Evolutionary conservation across 2,329 filamentous ascomycete species (phyloP), one percentile per base, ranked within the genome.

Genomic region (Chaetomium globosum): DNA sequence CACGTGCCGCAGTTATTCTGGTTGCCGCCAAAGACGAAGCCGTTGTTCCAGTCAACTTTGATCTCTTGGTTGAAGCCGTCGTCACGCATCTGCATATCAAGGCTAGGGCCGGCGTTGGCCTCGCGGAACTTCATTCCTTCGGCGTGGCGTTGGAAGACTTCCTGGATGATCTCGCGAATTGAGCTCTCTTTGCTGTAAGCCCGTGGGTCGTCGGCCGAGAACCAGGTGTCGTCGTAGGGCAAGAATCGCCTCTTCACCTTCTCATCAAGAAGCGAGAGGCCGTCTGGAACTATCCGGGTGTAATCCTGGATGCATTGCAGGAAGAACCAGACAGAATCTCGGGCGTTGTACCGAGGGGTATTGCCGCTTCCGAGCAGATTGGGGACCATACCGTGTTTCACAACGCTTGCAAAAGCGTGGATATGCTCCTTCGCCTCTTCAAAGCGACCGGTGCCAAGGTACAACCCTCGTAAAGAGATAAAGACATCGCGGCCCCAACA

Each of bases 401-500:
- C 80, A 12, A 99, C 93, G 75, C 93, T 97, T 2, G 91, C 93
- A 78, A 99, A 99, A 9, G 93, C 94, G 66, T 92, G 81, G 65
- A 99, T 97, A 74, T 99, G 96, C 76, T 98, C 93, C 74, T 87
- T 93, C 8, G 95, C 95, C 75, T 97, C 93, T 2, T 85, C 86
- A 72, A 90, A 97, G 9, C 95, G 89, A 1, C 93, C 92, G 12
- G 94, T 98, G 49, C 91, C 93, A 43, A 99, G 85, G 71, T 91
- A 92, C n/a, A 99, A 82, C 52, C 95, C 95, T 59, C 95, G 89
- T 49, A 97, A 86, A 16, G 95, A 95, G 69, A 99, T 99, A 77
- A 97, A 98, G 13, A 97, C 92, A 76, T 99, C 95, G 63, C 95
- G 89, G 8, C 96, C 95, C 95, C 95, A 99, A 77, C 94, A 97